phyloP scores from a whole-genome alignment of 352 stramenopile species.

The Blastocystis sp. region DNA sequence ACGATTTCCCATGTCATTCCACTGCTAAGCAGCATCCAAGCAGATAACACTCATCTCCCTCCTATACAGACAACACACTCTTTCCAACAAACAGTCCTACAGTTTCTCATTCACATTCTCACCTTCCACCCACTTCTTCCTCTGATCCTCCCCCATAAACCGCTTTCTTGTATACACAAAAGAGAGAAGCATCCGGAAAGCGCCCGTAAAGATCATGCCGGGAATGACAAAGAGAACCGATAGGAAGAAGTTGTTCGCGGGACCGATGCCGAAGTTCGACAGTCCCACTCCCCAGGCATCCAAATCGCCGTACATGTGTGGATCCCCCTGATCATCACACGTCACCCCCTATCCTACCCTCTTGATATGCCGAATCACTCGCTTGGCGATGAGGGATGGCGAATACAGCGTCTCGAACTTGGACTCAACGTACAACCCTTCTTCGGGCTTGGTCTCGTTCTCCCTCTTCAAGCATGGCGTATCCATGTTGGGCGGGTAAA shows the following conservation, averaged over 20 bases:
- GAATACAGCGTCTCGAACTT: slow-evolving; percentile 39
- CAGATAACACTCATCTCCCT: too few species aligned
- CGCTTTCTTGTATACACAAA: slow-evolving; percentile 41
- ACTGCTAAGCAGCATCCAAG: too few species aligned
- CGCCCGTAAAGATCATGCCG: slow-evolving; percentile 39
- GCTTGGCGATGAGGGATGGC: slow-evolving; percentile 7
- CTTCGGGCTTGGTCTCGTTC: slow-evolving; percentile 68
- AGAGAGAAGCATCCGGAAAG: slow-evolving; percentile 21
- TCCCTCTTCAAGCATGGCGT: slow-evolving; percentile 65
- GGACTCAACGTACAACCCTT: slow-evolving; percentile 52
- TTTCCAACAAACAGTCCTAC: background rate
- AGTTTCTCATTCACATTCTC: background rate
- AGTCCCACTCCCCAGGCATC: slow-evolving; percentile 45
- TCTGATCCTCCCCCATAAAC: background rate
- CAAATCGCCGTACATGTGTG: slow-evolving; percentile 54
- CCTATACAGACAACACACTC: too few species aligned
- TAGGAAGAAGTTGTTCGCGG: slow-evolving; percentile 59
- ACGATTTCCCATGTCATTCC: too few species aligned
- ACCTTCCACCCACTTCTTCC: slow-evolving; percentile 12
- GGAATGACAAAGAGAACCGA: slow-evolving; percentile 59
- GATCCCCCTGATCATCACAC: slow-evolving; percentile 4
- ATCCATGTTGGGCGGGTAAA: slow-evolving; percentile 69
- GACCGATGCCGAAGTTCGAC: slow-evolving; percentile 11
- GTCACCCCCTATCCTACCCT: background rate
- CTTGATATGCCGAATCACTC: slow-evolving; percentile 39